Evolutionary conservation across 495 filamentous ascomycete species (phyloP), one percentile per base, ranked within the genome.

Genomic region (Neurospora sp.): DNA sequence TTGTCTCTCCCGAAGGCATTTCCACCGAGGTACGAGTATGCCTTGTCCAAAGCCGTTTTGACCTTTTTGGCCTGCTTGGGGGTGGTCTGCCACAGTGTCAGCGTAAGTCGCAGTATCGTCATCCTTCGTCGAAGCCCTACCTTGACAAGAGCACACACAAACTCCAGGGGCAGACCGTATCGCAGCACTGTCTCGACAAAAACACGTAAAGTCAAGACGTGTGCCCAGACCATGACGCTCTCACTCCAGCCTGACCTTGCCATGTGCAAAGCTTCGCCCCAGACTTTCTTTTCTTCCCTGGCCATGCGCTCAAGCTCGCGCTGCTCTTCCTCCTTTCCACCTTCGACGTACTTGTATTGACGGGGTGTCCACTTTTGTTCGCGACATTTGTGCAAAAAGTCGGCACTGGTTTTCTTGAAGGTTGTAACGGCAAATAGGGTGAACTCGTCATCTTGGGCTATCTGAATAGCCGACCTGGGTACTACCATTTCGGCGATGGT

Each of bases 151-250:
- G 89, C 93, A 75, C 89, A 92, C 66, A 97, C 91, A 84, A 93
- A 98, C 76, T 93, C 90, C 76, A 97, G 80, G 40, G 96, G 96
- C 74, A 99, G 79, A 8, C 96, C 96, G 80, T 98, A 99, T 74
- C 96, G 88, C 79, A 98, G 84, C 22, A 98, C 94, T 12, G 94
- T 97, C 86, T 99, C 96, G 22, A 99, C 96, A 81, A 98, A 99
- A 44, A 99, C 94, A 59, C 96, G 86, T 74, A 99, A 84, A 6
- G 94, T 91, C 79, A 98, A 85, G 18, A 96, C 92, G 81, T 98
- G 96, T 12, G 94, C 85, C 94, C 93, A 96, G 71, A 94, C 91
- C 94, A 97, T 97, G 73, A 96, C 93, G 69, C 89, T 89, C 81
- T 99, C 96, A 76, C 94, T 94, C 88, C 95, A 98, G 38, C 92